Evolutionary conservation across 495 filamentous ascomycete species (phyloP).

Genomic region (Bacidia gigantensis): DNA sequence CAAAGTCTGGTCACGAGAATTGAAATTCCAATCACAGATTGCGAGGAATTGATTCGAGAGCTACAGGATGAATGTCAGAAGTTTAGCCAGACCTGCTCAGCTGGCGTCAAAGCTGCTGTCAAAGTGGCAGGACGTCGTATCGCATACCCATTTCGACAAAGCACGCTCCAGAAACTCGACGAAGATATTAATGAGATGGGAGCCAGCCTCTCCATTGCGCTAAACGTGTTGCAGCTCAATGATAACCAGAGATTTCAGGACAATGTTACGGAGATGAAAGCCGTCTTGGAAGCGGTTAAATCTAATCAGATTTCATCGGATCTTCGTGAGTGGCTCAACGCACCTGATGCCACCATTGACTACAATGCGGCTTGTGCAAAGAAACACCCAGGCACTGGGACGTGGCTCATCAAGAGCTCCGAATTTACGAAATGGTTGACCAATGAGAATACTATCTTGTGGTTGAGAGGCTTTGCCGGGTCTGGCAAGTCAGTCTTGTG

Average conservation of each 20-base stretch:
- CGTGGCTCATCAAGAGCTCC: constrained; percentile 23
- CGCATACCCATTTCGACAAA: constrained; percentile 24
- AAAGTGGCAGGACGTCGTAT: constrained; percentile 13
- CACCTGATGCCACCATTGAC: constrained; percentile 22
- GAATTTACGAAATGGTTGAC: constrained; percentile 24
- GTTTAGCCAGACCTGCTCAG: constrained; percentile 7
- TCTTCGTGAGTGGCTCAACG: constrained; percentile 22
- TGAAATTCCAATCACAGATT: constrained; percentile 14
- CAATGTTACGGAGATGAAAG: constrained; percentile 14
- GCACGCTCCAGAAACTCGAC: constrained; percentile 24
- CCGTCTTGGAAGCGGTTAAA: constrained; percentile 12
- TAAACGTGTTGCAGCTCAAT: constrained; percentile 21
- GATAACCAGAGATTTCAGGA: constrained; percentile 12
- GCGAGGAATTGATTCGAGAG: constrained; percentile 22
- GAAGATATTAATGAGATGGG: constrained; percentile 22
- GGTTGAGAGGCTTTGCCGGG: constrained; percentile 29
- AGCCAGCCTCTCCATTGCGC: constrained; percentile 19
- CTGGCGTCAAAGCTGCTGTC: constrained; percentile 9
- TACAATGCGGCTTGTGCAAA: constrained; percentile 21
- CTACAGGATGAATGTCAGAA: constrained; percentile 20
- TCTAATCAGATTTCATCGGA: constrained; percentile 17
- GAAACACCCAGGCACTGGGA: constrained; percentile 18
- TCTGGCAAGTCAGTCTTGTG: constrained; percentile 31
- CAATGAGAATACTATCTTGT: constrained; percentile 26
- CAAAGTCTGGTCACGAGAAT: constrained; percentile 18